These are phyloP conservation scores for Chaetomium strumarium DNA, from an alignment of 2,329 filamentous ascomycete species.

Conservation along the genomic window DNA sequence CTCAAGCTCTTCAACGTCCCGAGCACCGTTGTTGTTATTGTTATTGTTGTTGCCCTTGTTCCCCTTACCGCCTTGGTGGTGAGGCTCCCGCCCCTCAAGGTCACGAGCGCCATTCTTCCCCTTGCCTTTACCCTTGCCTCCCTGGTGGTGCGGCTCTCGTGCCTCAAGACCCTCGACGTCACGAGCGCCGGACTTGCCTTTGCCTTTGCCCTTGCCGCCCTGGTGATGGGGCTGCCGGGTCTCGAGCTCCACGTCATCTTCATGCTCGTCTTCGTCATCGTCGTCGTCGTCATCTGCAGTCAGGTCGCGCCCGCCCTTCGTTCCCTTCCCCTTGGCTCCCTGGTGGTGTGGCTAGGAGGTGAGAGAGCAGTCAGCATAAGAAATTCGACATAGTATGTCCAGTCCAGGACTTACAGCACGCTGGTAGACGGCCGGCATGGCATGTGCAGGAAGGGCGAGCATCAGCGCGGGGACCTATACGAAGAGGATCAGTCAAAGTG, in stretches of 20 bases:
- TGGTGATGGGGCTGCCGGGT: conserved; percentile 3
- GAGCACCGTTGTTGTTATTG: background rate
- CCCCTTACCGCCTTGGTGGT: too few species aligned
- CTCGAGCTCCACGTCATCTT: background rate
- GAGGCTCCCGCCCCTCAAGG: background rate
- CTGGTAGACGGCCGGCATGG: background rate
- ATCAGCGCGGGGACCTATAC: background rate
- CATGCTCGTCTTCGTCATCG: background rate
- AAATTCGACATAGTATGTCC: background rate
- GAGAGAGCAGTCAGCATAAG: background rate
- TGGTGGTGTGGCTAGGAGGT: conserved; percentile 9
- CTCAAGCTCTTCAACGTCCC: background rate
- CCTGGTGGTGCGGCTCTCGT: conserved; percentile 5
- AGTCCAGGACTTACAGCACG: background rate
- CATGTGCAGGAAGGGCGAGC: conserved; percentile 4
- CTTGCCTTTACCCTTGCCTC: background rate
- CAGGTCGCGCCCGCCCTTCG: background rate
- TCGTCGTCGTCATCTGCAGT: background rate
- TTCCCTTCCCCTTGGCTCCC: background rate
- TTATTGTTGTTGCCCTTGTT: background rate
- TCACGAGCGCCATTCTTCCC: background rate
- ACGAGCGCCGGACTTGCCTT: background rate
- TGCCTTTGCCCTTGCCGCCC: background rate
- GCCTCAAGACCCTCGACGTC: conserved; percentile 1
- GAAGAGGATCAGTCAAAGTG: background rate